Evolutionary conservation across 164 flowering plant genomes (phyloP), one percentile per base, ranked within the genome.

Genomic region (Aristolochia contorta): DNA sequence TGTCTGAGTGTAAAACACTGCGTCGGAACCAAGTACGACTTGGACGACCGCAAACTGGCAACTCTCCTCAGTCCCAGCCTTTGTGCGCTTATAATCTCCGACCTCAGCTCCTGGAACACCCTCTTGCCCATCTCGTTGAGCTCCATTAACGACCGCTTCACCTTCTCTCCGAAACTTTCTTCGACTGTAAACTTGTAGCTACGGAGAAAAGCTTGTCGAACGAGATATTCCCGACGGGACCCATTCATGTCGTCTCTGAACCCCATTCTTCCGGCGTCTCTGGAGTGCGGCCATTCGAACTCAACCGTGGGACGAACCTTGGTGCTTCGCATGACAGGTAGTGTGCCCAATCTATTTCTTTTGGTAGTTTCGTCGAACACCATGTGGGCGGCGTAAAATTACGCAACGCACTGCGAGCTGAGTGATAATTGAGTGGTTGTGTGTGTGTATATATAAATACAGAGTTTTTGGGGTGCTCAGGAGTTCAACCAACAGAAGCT

Each of bases 131-230:
- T 19, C 59, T 46, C 66, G 16, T 61, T 65, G 37, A 77, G 0
- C 50, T 54, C 68, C 58, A 64, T 69, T 57, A 62, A 47, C 0
- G 69, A 61, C 41, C 67, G 60, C 71, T 52, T 73, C 14, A 73
- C 51, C 67, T 64, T 74, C 49, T 63, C 69, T 47, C 61, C 64
- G 37, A 61, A 63, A 3, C 71, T 65, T 21, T 61, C 61, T 32
- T 61, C 20, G 18, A 62, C 50, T 1, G 69, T 53, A 50, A 78
- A 70, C 41, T 63, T 76, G 45, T 78, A 78, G 24, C 81, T 78
- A 23, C 53, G 67, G 2, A 78, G 69, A 56, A 78, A 74, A 19
- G 76, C 78, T 5, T 66, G 74, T 41, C 81, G 2, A 15, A 66
- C 70, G 12, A 62, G 64, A 56, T 59, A 69, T 37, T 74, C 72